phyloP scores from a whole-genome alignment of 345 rosid species.

The Aquilaria sinensis region DNA sequence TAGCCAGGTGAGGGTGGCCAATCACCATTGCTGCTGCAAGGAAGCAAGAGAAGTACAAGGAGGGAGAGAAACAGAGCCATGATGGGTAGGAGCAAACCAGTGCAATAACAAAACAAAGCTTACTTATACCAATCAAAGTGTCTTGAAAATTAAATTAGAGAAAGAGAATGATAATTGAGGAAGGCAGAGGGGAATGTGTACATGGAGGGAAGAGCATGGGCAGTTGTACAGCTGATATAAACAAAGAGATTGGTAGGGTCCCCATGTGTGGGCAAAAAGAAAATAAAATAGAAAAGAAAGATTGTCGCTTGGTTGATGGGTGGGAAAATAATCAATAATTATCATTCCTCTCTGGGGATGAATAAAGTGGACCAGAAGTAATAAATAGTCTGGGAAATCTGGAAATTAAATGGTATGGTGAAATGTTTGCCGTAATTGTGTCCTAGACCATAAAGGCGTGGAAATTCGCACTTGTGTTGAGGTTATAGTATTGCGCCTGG shows the following conservation, averaged over 20 bases:
- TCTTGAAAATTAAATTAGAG: constrained; percentile 19
- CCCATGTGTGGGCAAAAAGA: constrained; percentile 9
- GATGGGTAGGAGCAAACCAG: constrained; percentile 11
- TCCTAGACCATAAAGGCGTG: no score
- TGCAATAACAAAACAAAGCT: constrained; percentile 13
- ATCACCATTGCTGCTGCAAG: constrained; percentile 34
- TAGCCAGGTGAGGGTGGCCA: constrained; percentile 94
- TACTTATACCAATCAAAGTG: background rate
- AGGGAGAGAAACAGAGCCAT: constrained; percentile 32
- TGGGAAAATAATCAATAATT: background rate
- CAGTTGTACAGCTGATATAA: constrained; percentile 16
- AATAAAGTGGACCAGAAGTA: no score
- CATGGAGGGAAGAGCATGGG: constrained; percentile 25
- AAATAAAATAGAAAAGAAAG: background rate
- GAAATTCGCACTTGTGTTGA: no score
- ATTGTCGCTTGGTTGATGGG: background rate
- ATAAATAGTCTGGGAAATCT: no score
- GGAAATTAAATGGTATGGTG: no score
- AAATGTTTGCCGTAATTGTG: no score
- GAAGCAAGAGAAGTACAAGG: constrained; percentile 30
- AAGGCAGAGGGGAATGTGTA: constrained; percentile 17
- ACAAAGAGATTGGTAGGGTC: constrained; percentile 32
- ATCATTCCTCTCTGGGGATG: no score
- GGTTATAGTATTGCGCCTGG: no score
- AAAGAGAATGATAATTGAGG: constrained; percentile 28